Evolutionary conservation across 345 rosid species (phyloP).

Genomic region (Nephelium lappaceum): DNA sequence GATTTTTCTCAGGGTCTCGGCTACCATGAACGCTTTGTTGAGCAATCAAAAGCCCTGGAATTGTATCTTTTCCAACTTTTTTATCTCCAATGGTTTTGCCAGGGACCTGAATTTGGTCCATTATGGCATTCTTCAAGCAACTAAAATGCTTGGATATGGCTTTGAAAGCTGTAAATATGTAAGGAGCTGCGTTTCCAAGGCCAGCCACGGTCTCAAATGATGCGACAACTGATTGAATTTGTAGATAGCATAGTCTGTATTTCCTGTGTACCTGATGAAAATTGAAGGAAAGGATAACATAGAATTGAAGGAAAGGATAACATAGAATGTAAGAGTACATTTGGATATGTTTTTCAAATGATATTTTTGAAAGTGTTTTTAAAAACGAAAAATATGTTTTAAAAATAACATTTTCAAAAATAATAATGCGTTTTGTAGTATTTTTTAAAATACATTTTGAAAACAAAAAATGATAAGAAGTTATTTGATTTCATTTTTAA

Average conservation of each 20-base stretch:
- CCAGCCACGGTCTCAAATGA: slow-evolving; percentile 46
- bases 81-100: slow-evolving; percentile 27
- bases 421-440: too few species aligned
- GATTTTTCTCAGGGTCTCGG: slow-evolving; percentile 20
- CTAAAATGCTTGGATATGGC: slow-evolving; percentile 40
- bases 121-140: slow-evolving; percentile 39
- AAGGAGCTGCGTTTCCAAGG: slow-evolving; percentile 47
- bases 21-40: slow-evolving; percentile 7
- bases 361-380: too few species aligned
- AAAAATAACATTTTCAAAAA: too few species aligned
- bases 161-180: slow-evolving; percentile 34
- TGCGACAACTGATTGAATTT: slow-evolving; percentile 40
- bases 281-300: background rate
- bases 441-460: too few species aligned
- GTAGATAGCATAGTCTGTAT: slow-evolving; percentile 42
- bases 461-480: too few species aligned
- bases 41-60: slow-evolving; percentile 6
- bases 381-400: too few species aligned
- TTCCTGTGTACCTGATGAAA: slow-evolving; percentile 35
- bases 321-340: too few species aligned
- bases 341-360: too few species aligned
- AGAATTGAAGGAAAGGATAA: too few species aligned
- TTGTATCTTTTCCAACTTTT: slow-evolving; percentile 10
- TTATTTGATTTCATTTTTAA: too few species aligned
- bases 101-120: slow-evolving; percentile 35